These are phyloP conservation scores for Magnaporthiopsis incrustans DNA, from an alignment of 2,329 filamentous ascomycete species.

Conservation along the genomic window DNA sequence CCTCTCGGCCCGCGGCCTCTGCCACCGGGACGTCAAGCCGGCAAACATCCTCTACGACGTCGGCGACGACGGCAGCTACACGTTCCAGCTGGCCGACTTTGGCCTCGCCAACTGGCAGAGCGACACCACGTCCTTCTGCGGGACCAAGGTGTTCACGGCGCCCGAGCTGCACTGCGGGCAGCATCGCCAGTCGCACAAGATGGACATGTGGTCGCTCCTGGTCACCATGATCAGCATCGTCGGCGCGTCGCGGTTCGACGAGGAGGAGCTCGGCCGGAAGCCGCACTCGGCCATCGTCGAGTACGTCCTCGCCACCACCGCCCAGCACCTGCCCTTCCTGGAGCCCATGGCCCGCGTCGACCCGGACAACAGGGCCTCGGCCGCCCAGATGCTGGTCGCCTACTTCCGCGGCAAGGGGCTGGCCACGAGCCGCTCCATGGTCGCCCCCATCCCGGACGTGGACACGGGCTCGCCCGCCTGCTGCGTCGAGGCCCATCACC, in stretches of 20 bases:
- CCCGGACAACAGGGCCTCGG: conserved; percentile 5
- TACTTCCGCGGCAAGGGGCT: conserved; percentile 6
- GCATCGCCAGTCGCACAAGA: conserved; percentile 17
- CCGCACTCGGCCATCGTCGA: neutral
- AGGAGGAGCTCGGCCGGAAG: neutral
- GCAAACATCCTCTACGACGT: conserved; percentile 1
- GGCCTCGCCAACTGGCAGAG: conserved; percentile 4
- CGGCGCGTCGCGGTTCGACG: neutral
- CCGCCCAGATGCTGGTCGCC: conserved; percentile 8
- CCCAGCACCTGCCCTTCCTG: neutral
- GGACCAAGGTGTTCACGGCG: conserved; percentile 1
- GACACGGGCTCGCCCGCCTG: neutral
- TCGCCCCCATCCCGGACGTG: neutral
- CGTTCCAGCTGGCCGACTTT: conserved; percentile 6
- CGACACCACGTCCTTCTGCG: neutral
- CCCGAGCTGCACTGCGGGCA: neutral
- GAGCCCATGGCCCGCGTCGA: conserved; percentile 2
- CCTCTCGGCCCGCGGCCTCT: neutral
- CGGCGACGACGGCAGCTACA: neutral
- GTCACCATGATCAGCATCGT: conserved; percentile 21
- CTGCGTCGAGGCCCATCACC: neutral
- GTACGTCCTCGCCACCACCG: neutral
- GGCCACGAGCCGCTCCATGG: conserved; percentile 1
- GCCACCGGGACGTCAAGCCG: conserved; percentile 2
- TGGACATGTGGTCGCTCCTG: conserved; percentile 25